phyloP scores from a whole-genome alignment of 768 basidiomycete genomes.

The Tulasnella sp. region DNA sequence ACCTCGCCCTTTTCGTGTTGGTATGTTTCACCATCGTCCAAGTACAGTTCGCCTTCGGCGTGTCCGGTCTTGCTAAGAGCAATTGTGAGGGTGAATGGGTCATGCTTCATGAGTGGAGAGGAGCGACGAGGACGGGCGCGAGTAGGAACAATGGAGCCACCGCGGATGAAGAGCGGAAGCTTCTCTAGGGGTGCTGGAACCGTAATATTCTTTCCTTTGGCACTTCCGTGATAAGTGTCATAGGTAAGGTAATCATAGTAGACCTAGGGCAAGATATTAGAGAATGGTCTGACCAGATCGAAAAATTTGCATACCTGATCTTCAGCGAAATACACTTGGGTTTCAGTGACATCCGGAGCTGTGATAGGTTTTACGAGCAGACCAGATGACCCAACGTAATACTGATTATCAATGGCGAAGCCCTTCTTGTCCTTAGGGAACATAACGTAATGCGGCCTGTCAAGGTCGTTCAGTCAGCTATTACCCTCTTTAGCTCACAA shows the following conservation, averaged over 20 bases:
- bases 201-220: slow-evolving; percentile 53
- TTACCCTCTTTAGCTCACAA: background rate
- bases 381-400: slow-evolving; percentile 77
- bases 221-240: slow-evolving; percentile 49
- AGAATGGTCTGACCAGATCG: background rate
- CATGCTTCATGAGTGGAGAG: slow-evolving; percentile 74
- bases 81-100: slow-evolving; percentile 85
- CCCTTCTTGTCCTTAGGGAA: slow-evolving; percentile 84
- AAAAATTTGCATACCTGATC: slow-evolving; percentile 53
- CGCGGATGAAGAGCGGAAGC: slow-evolving; percentile 76
- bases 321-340: slow-evolving; percentile 74
- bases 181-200: slow-evolving; percentile 69
- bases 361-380: slow-evolving; percentile 87
- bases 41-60: slow-evolving; percentile 78
- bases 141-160: slow-evolving; percentile 79
- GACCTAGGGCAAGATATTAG: slow-evolving; percentile 35
- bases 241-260: slow-evolving; percentile 90
- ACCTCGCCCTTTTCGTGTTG: slow-evolving; percentile 61
- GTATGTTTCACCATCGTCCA: slow-evolving; percentile 87
- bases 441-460: slow-evolving; percentile 86
- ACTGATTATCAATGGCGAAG: slow-evolving; percentile 88
- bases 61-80: slow-evolving; percentile 47
- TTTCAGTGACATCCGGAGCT: slow-evolving; percentile 50
- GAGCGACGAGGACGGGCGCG: slow-evolving; percentile 79
- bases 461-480: background rate